Conservation (phyloP, 2,329 filamentous ascomycete genomes). For the Colletotrichum orchidophilum region DNA sequence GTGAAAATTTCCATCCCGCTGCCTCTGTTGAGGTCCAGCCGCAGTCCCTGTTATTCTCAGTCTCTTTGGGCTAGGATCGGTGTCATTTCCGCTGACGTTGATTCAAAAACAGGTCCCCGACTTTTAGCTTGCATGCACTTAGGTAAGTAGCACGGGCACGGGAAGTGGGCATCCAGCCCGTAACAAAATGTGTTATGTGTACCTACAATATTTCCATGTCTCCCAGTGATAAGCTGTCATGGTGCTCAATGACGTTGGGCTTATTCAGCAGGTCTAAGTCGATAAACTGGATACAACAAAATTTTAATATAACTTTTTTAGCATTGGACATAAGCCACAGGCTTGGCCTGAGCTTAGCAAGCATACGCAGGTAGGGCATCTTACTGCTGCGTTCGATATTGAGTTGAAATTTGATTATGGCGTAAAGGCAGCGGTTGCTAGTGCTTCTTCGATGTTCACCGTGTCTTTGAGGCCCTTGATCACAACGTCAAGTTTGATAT, state of each 20-base stretch:
- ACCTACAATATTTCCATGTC: too few relatives aligned
- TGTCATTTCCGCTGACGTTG: too few relatives aligned
- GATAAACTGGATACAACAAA: neutral
- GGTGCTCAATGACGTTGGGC: constrained; percentile 60
- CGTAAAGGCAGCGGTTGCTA: constrained; percentile 52
- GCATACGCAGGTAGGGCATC: constrained; percentile 43
- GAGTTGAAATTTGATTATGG: constrained; percentile 52
- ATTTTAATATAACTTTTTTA: neutral
- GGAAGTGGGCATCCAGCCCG: too few relatives aligned
- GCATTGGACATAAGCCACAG: neutral
- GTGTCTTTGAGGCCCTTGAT: constrained; percentile 49
- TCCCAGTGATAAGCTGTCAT: constrained; percentile 55
- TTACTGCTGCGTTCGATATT: constrained; percentile 47
- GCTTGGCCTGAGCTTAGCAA: constrained; percentile 28
- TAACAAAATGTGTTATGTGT: too few relatives aligned
- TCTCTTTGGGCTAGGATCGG: too few relatives aligned
- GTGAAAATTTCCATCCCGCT: too few relatives aligned
- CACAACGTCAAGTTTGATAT: constrained; percentile 49
- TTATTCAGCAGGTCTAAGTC: constrained; percentile 50
- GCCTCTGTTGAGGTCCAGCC: neutral
- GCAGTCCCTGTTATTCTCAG: too few relatives aligned
- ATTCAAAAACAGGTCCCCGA: too few relatives aligned
- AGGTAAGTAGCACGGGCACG: too few relatives aligned
- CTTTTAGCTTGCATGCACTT: too few relatives aligned
- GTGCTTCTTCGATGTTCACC: constrained; percentile 52